Conservation (phyloP, 1,284 basidiomycete genomes). For the Lignosus rhinocerotis region DNA sequence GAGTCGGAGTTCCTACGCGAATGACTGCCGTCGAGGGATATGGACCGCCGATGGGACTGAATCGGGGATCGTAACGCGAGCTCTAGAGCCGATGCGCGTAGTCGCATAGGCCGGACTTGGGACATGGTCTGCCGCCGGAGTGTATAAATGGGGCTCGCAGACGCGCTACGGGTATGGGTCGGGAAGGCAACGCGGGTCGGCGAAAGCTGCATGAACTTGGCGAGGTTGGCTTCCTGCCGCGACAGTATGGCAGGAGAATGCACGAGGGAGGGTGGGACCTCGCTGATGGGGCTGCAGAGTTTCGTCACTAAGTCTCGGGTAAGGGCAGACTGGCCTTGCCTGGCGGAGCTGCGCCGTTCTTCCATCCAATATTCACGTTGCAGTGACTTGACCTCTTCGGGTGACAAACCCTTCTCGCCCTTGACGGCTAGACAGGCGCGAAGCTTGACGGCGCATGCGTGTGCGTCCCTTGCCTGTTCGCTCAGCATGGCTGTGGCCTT, state of each 20-base stretch:
- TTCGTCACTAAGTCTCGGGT: conserved; percentile 16
- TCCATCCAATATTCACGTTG: conserved; percentile 52
- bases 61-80: conserved; percentile 16
- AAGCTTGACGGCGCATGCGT: conserved; percentile 42
- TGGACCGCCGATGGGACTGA: conserved; percentile 8
- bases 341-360: conserved; percentile 42
- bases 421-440: conserved; percentile 39
- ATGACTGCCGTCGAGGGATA: conserved; percentile 17
- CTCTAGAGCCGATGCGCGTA: conserved; percentile 23
- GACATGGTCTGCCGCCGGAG: conserved; percentile 23
- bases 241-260: conserved; percentile 11
- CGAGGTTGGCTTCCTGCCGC: conserved; percentile 21
- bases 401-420: conserved; percentile 31
- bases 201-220: conserved; percentile 24
- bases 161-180: neutral
- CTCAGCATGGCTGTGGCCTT: conserved; percentile 43
- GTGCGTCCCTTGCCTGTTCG: conserved; percentile 46
- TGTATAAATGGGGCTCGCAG: conserved; percentile 2
- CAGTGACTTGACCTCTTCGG: conserved; percentile 35
- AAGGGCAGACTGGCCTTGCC: conserved; percentile 35
- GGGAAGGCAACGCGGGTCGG: conserved; percentile 24
- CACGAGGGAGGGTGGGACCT: neutral
- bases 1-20: conserved; percentile 17
- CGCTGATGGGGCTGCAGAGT: conserved; percentile 14
- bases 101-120: conserved; percentile 24